phyloP scores from a whole-genome alignment of 73 alveolate species.

The Paramecium sexaurelia region DNA sequence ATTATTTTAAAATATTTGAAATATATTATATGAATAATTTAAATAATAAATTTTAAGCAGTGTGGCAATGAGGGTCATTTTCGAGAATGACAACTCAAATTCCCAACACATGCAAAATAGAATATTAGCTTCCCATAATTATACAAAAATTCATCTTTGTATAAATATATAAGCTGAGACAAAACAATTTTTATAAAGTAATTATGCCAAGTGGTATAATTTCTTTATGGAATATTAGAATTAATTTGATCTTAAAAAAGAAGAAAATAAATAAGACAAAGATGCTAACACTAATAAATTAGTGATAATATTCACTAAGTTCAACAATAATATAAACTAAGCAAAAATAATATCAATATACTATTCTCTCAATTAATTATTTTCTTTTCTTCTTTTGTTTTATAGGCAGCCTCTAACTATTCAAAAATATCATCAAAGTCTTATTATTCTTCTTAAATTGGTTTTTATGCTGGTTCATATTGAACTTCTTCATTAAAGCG shows the following conservation, averaged over 20 bases:
- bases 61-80: slow-evolving; percentile 32
- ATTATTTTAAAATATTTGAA: neutral
- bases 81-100: slow-evolving; percentile 19
- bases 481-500: neutral
- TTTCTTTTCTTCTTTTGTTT: neutral
- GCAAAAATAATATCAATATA: neutral
- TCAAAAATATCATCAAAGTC: neutral
- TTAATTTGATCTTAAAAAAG: no score
- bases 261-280: neutral
- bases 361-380: neutral
- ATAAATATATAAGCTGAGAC: neutral
- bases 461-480: neutral
- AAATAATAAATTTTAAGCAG: neutral
- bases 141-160: slow-evolving; percentile 14
- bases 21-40: neutral
- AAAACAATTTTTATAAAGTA: neutral
- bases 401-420: neutral
- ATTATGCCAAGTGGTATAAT: no score
- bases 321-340: neutral
- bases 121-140: neutral
- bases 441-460: neutral
- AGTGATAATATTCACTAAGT: neutral
- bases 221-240: no score
- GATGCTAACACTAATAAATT: neutral
- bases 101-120: slow-evolving; percentile 32